A percentile compares a stretch with the other conserved stretches of the same genome.
These are phyloP conservation scores for Tephrocybe rancida DNA, from an alignment of 768 basidiomycete genomes.

Conservation along the genomic window DNA sequence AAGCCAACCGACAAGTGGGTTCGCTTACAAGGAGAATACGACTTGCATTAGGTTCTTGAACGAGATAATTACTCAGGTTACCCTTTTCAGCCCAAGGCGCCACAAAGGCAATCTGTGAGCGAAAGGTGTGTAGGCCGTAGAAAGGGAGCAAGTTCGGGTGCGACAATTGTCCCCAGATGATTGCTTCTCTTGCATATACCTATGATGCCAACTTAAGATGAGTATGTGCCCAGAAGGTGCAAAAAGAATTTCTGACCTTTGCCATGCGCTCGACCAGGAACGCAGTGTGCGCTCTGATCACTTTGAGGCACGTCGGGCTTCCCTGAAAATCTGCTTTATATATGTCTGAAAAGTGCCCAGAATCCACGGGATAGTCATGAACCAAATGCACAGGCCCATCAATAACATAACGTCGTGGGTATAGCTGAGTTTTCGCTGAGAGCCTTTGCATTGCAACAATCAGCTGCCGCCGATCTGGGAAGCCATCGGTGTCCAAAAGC, in stretches of 20 bases:
- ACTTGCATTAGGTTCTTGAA: constrained; percentile 19
- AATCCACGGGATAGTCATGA: background rate
- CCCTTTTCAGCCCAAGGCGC: constrained; percentile 24
- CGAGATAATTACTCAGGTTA: constrained; percentile 31
- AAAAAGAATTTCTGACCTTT: background rate
- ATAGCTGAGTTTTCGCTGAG: constrained; percentile 4
- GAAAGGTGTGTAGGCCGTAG: constrained; percentile 26
- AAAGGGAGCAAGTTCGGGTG: constrained; percentile 31
- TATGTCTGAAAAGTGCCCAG: background rate
- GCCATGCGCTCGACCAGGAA: background rate
- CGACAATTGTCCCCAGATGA: constrained; percentile 29
- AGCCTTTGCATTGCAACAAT: constrained; percentile 6
- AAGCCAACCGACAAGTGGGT: background rate
- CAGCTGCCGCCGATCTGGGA: background rate
- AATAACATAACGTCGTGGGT: background rate
- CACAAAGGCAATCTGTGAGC: constrained; percentile 28
- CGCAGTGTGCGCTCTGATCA: background rate
- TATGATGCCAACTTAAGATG: background rate
- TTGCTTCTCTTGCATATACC: constrained; percentile 12
- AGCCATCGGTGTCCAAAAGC: background rate
- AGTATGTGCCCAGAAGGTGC: background rate
- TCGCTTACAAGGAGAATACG: constrained; percentile 32
- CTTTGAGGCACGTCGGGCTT: constrained; percentile 5
- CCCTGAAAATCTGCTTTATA: background rate
- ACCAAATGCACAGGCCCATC: background rate